phyloP scores from a whole-genome alignment of 169 alveolate genomes.

The Eimeria necatrix region DNA sequence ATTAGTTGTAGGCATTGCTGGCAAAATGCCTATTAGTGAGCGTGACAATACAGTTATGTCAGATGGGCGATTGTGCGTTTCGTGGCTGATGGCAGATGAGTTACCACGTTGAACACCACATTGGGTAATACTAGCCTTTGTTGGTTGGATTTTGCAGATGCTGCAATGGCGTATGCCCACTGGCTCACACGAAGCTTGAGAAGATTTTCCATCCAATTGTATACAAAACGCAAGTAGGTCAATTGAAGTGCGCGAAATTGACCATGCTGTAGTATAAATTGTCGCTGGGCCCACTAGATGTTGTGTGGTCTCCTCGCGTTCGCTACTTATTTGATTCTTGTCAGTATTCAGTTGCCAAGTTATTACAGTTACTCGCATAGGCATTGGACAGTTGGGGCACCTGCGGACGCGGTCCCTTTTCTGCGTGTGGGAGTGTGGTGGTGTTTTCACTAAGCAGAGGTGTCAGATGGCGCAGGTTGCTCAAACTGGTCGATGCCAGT shows the following conservation, averaged over 20 bases:
- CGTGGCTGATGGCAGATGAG: too few species aligned
- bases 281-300: not conserved
- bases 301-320: not conserved
- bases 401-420: not conserved
- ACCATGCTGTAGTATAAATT: not conserved
- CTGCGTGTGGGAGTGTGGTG: not conserved
- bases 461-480: constrained; percentile 76
- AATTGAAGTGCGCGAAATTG: not conserved
- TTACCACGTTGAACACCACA: too few species aligned
- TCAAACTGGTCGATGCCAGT: constrained; percentile 55
- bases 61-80: too few species aligned
- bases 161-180: constrained; percentile 89
- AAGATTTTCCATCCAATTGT: constrained; percentile 91
- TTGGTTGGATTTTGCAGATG: constrained; percentile 76
- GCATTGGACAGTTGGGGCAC: too few species aligned
- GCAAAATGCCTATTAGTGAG: too few species aligned
- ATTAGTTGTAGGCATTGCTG: too few species aligned
- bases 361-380: too few species aligned
- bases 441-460: constrained; percentile 19
- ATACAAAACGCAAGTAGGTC: constrained; percentile 89
- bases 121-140: too few species aligned
- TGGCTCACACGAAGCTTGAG: constrained; percentile 91
- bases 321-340: not conserved
- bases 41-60: too few species aligned
- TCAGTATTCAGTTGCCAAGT: not conserved